These are phyloP conservation scores for Clonostachys byssicola DNA, from an alignment of 2,329 filamentous ascomycete species.

Conservation along the genomic window DNA sequence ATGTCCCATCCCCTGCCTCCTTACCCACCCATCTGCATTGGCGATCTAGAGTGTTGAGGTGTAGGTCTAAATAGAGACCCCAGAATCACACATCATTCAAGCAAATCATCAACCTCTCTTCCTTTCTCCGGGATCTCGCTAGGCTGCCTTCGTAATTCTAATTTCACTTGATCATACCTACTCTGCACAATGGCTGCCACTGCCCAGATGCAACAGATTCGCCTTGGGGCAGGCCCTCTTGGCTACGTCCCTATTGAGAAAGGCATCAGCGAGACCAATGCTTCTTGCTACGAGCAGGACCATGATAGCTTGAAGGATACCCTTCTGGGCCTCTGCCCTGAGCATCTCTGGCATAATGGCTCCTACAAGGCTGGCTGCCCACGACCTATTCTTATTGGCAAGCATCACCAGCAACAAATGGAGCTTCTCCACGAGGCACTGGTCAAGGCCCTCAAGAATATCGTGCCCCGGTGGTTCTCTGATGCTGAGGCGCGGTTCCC, in stretches of 20 bases:
- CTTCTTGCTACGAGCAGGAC: conserved; percentile 6
- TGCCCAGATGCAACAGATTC: conserved; percentile 10
- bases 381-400: conserved; percentile 24
- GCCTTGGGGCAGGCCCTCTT: conserved; percentile 3
- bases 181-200: neutral
- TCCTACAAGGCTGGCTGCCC: conserved; percentile 18
- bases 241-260: conserved; percentile 3
- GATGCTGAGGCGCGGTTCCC: conserved; percentile 20
- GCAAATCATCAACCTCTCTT: too few relatives aligned
- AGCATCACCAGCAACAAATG: conserved; percentile 20
- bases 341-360: conserved; percentile 17
- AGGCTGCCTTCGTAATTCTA: too few relatives aligned
- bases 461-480: conserved; percentile 32
- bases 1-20: too few relatives aligned
- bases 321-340: conserved; percentile 13
- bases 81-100: too few relatives aligned
- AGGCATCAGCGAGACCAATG: neutral
- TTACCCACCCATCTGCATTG: too few relatives aligned
- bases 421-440: conserved; percentile 20
- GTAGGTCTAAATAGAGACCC: too few relatives aligned
- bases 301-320: conserved; percentile 8
- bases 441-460: conserved; percentile 21
- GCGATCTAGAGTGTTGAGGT: too few relatives aligned
- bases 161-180: too few relatives aligned
- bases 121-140: too few relatives aligned